phyloP scores from a whole-genome alignment of 2,329 filamentous ascomycete genomes.

The Verticillium alfalfae region DNA sequence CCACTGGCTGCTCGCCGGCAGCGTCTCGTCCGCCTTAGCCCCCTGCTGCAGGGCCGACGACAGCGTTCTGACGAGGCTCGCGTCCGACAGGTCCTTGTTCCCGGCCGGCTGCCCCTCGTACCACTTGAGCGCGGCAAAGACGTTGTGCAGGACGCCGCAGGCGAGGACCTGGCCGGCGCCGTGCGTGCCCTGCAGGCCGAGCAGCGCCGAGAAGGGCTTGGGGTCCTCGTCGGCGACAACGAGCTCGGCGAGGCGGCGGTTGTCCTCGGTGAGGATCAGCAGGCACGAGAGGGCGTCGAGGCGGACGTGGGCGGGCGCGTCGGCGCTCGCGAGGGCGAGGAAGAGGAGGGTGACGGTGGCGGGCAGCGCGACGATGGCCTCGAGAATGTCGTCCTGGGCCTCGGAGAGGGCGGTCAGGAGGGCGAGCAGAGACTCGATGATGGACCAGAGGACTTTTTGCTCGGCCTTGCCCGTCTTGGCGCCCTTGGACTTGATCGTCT shows the following conservation, averaged over 20 bases:
- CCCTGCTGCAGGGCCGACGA: constrained; percentile 25
- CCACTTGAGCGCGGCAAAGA: constrained; percentile 50
- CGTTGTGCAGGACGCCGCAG: constrained; percentile 57
- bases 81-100: constrained; percentile 43
- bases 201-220: constrained; percentile 42
- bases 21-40: constrained; percentile 19
- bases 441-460: constrained; percentile 46
- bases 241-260: constrained; percentile 43
- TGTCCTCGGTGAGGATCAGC: constrained; percentile 56
- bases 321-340: constrained; percentile 39
- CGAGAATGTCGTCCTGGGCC: constrained; percentile 55
- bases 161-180: constrained; percentile 47
- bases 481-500: constrained; percentile 34
- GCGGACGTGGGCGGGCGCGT: constrained; percentile 32
- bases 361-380: constrained; percentile 43
- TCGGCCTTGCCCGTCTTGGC: constrained; percentile 45
- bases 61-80: constrained; percentile 41
- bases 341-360: constrained; percentile 50
- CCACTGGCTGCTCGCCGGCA: constrained; percentile 24
- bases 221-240: constrained; percentile 44
- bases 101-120: constrained; percentile 41
- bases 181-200: constrained; percentile 39
- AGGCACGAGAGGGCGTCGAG: constrained; percentile 49
- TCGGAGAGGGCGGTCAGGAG: constrained; percentile 51
- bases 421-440: constrained; percentile 46